Evolutionary conservation across 1,284 basidiomycete species (phyloP).

Genomic region (Sphagnurus paluster): DNA sequence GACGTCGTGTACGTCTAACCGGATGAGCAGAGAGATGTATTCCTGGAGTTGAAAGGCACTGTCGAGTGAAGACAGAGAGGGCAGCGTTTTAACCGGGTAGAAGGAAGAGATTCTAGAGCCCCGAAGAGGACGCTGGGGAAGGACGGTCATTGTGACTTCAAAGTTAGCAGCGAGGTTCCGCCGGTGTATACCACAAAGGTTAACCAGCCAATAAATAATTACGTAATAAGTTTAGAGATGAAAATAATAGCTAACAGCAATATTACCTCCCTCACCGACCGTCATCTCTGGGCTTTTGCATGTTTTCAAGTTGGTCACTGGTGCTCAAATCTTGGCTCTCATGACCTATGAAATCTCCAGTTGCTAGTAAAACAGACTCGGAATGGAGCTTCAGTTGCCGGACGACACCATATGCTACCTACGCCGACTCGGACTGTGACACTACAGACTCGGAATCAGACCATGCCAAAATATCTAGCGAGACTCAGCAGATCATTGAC

Average conservation of each 20-base stretch:
- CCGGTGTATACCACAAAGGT: too few species aligned
- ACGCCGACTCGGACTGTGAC: slow-evolving; percentile 8
- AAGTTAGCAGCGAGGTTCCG: too few species aligned
- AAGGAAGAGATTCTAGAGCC: slow-evolving; percentile 77
- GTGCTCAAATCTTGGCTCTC: too few species aligned
- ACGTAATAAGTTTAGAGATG: too few species aligned
- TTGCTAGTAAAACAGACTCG: too few species aligned
- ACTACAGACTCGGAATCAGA: slow-evolving; percentile 1
- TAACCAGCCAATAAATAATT: slow-evolving; percentile 2
- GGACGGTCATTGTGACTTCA: slow-evolving; percentile 22
- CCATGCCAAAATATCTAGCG: slow-evolving; percentile 16
- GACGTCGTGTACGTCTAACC: slow-evolving; percentile 86
- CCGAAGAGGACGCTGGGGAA: slow-evolving; percentile 64
- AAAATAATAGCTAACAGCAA: too few species aligned
- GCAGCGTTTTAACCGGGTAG: slow-evolving; percentile 69
- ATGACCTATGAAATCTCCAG: too few species aligned
- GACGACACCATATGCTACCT: slow-evolving; percentile 4
- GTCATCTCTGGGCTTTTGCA: too few species aligned
- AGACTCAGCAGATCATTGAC: slow-evolving; percentile 43
- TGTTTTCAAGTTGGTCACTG: too few species aligned
- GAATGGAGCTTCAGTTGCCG: slow-evolving; percentile 22
- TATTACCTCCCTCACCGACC: too few species aligned
- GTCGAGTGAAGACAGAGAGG: slow-evolving; percentile 71
- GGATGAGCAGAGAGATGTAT: slow-evolving; percentile 87
- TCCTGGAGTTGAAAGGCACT: slow-evolving; percentile 95